Evolutionary conservation across 2,329 filamentous ascomycete species (phyloP).

Genomic region (Botrytis elliptica): DNA sequence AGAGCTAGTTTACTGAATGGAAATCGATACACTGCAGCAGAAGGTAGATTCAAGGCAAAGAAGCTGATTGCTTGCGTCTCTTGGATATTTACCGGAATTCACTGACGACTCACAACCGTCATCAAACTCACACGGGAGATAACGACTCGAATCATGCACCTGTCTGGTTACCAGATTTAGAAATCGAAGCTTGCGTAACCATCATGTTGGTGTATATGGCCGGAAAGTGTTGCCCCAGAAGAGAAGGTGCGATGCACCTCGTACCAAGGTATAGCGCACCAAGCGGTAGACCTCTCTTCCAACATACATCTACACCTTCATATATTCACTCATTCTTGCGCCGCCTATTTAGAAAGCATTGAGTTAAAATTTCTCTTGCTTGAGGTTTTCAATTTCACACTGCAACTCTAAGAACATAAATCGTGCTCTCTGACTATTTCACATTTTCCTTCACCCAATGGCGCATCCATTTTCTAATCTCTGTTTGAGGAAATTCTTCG

Average conservation of each 20-base stretch:
- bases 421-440: background rate
- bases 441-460: background rate
- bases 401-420: background rate
- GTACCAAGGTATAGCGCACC: background rate
- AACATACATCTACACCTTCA: background rate
- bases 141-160: background rate
- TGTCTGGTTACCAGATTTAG: background rate
- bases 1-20: background rate
- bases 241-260: conserved; percentile 1
- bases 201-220: background rate
- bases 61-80: background rate
- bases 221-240: background rate
- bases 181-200: background rate
- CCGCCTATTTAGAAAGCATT: background rate
- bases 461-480: background rate
- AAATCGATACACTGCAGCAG: background rate
- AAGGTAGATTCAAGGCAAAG: background rate
- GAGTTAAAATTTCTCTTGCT: background rate
- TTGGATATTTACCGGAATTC: background rate
- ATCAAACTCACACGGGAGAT: background rate
- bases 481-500: background rate
- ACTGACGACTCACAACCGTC: background rate
- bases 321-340: background rate
- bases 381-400: background rate
- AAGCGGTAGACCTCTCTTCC: background rate